A percentile compares a stretch with the other conserved stretches of the same genome.
Evolutionary conservation across 2,329 filamentous ascomycete genomes (phyloP).

Genomic region (Emericellopsis atlantica): DNA sequence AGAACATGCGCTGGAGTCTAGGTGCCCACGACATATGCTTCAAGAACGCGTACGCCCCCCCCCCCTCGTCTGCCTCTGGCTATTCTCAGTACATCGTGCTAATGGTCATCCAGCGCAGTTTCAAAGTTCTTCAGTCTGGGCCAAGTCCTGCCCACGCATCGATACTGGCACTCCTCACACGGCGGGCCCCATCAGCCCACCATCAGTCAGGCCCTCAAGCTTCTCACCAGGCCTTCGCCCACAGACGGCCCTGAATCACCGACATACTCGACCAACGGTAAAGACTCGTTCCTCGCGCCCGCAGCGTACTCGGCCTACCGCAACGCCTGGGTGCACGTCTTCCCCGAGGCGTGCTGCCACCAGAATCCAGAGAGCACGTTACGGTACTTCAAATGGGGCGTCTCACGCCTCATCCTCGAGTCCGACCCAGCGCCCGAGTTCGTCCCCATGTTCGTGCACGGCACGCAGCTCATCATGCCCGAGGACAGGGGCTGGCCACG

Average conservation of each 20-base stretch:
- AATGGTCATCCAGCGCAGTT: conserved; percentile 34
- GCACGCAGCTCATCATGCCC: conserved; percentile 78
- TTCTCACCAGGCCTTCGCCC: conserved; percentile 52
- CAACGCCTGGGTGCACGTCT: conserved; percentile 84
- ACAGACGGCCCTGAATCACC: conserved; percentile 32
- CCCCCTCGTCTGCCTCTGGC: not conserved
- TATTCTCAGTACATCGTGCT: not conserved
- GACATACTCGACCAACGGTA: conserved; percentile 54
- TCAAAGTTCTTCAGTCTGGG: conserved; percentile 78
- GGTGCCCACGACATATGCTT: conserved; percentile 96
- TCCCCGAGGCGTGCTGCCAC: conserved; percentile 90
- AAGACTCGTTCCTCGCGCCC: conserved; percentile 56
- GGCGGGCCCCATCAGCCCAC: conserved; percentile 88
- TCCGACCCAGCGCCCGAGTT: conserved; percentile 77
- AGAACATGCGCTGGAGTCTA: conserved; percentile 76
- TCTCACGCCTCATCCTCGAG: conserved; percentile 84
- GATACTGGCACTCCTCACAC: conserved; percentile 60
- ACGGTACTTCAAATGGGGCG: conserved; percentile 97
- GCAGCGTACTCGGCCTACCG: conserved; percentile 57
- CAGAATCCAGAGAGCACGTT: conserved; percentile 68
- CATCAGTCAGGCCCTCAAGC: conserved; percentile 70
- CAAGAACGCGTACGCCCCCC: conserved; percentile 56
- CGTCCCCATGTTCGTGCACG: conserved; percentile 89
- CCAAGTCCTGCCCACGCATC: conserved; percentile 83
- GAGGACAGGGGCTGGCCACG: conserved; percentile 70